Evolutionary conservation across 148 eudicot genomes (phyloP).

Genomic region (Vaccinium darrowii): DNA sequence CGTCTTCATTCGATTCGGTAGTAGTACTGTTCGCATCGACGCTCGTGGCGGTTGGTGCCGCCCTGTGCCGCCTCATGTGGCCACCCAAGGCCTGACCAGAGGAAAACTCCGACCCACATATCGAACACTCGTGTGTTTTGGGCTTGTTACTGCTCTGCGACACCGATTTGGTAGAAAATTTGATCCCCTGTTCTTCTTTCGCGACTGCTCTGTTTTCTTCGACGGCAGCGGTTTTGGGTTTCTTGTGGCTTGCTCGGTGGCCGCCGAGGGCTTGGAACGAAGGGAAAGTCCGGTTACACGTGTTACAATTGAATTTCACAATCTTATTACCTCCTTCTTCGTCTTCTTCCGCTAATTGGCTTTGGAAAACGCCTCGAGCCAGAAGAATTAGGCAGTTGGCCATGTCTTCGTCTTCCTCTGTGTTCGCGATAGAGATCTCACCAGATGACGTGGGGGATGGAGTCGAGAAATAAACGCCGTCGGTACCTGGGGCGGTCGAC

Average conservation of each 20-base stretch:
- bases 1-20: background rate
- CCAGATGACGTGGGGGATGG: background rate
- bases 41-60: background rate
- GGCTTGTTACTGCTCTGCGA: background rate
- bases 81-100: slow-evolving; percentile 97
- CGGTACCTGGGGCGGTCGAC: background rate
- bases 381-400: slow-evolving; percentile 69
- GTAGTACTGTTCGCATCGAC: background rate
- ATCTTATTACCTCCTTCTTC: background rate
- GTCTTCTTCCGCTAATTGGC: background rate
- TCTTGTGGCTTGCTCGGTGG: slow-evolving; percentile 91
- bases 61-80: slow-evolving; percentile 86
- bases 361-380: slow-evolving; percentile 37
- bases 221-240: slow-evolving; percentile 32
- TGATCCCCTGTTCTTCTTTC: background rate
- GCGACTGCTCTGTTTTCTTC: slow-evolving; percentile 1
- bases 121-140: slow-evolving; percentile 78
- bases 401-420: slow-evolving; percentile 66
- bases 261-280: slow-evolving; percentile 95
- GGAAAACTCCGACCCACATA: slow-evolving; percentile 79
- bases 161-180: background rate
- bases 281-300: slow-evolving; percentile 62
- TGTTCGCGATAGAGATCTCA: background rate
- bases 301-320: slow-evolving; percentile 41
- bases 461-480: background rate